phyloP scores from a whole-genome alignment of 768 basidiomycete species.

The Rhodocollybia butyracea region DNA sequence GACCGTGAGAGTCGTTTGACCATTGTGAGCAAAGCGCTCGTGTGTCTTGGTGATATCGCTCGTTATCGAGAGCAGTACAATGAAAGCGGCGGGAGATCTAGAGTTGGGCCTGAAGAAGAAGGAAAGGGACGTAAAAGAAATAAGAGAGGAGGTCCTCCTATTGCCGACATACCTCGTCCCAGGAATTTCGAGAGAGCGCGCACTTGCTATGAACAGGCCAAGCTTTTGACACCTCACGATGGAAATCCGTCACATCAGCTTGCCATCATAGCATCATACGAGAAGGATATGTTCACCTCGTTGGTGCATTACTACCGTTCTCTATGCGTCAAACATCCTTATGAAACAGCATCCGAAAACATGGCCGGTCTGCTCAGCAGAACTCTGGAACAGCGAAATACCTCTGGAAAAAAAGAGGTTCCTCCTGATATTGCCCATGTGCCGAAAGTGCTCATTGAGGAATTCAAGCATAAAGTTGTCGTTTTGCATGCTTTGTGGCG shows the following conservation, averaged over 20 bases:
- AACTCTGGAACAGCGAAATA: conserved; percentile 57
- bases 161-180: conserved; percentile 49
- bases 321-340: conserved; percentile 81
- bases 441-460: conserved; percentile 53
- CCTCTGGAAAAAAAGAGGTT: conserved; percentile 28
- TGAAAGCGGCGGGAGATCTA: conserved; percentile 62
- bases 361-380: conserved; percentile 69
- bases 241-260: conserved; percentile 97
- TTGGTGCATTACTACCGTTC: conserved; percentile 89
- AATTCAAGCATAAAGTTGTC: conserved; percentile 72
- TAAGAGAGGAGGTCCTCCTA: conserved; percentile 44
- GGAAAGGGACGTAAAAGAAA: conserved; percentile 41
- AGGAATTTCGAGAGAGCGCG: conserved; percentile 74
- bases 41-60: conserved; percentile 92
- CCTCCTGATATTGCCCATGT: conserved; percentile 31
- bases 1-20: conserved; percentile 66
- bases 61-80: conserved; percentile 91
- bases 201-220: conserved; percentile 83
- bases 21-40: conserved; percentile 81
- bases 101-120: conserved; percentile 43
- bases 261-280: conserved; percentile 86
- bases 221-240: conserved; percentile 77
- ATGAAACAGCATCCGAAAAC: conserved; percentile 86
- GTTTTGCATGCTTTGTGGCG: conserved; percentile 78
- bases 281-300: conserved; percentile 76